Percentiles rank a stretch among this genome's conserved stretches.
Conservation (phyloP, 2,329 filamentous ascomycete genomes). For the Penicillium expansum region DNA sequence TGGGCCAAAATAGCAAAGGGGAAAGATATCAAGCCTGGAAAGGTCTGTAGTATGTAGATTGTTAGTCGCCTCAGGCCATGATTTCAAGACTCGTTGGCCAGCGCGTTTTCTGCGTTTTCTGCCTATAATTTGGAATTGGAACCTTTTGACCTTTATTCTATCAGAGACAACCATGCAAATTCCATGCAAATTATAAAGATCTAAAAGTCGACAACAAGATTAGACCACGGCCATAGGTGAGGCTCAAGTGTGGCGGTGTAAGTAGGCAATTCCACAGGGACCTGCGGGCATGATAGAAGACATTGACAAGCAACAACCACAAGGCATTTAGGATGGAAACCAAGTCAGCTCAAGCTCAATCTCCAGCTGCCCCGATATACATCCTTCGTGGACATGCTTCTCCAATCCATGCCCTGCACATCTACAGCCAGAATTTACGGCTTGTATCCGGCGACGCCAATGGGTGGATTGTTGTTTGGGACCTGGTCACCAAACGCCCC, state of each 20-base stretch:
- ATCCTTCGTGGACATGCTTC: constrained; percentile 83
- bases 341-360: constrained; percentile 20
- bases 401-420: constrained; percentile 73
- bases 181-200: not conserved
- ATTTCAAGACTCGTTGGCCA: not conserved
- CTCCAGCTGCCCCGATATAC: constrained; percentile 59
- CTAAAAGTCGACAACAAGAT: not conserved
- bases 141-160: not conserved
- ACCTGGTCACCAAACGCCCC: constrained; percentile 74
- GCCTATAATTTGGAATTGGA: too few species aligned
- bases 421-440: constrained; percentile 70
- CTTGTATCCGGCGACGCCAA: constrained; percentile 86
- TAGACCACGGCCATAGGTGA: not conserved
- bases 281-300: not conserved
- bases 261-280: not conserved
- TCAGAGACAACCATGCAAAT: not conserved
- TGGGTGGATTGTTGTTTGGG: constrained; percentile 85
- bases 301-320: not conserved
- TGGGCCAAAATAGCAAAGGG: too few species aligned
- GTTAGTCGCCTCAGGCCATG: not conserved
- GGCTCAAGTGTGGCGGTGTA: constrained; percentile 10
- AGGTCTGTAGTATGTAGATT: not conserved
- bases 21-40: too few species aligned
- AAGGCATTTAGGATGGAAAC: constrained; percentile 5
- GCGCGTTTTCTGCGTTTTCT: not conserved